These are phyloP conservation scores for Trichoderma erinaceum DNA, from an alignment of 495 filamentous ascomycete species.

Conservation along the genomic window DNA sequence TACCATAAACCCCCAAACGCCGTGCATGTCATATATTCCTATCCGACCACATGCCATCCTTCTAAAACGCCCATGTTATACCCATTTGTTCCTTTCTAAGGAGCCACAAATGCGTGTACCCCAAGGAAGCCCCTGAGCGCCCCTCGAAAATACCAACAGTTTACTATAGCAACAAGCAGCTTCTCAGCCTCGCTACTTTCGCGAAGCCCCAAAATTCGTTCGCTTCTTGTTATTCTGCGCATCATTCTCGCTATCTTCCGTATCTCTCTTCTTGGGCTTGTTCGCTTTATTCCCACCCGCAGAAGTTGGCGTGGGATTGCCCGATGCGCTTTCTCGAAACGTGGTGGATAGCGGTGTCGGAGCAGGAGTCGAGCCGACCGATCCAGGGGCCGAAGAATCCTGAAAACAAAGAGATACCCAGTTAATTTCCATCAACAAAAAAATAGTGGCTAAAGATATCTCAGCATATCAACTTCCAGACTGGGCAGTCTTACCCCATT, in stretches of 20 bases:
- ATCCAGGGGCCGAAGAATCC: constrained; percentile 36
- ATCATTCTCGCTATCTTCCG: constrained; percentile 50
- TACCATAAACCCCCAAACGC: neutral
- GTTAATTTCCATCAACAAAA: constrained; percentile 20
- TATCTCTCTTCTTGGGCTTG: constrained; percentile 38
- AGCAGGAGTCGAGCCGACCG: constrained; percentile 34
- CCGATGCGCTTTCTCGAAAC: constrained; percentile 37
- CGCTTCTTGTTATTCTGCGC: constrained; percentile 44
- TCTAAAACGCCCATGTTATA: neutral
- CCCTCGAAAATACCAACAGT: neutral
- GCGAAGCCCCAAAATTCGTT: constrained; percentile 44
- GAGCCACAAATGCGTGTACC: too few relatives aligned
- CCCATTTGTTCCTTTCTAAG: neutral
- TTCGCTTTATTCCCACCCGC: constrained; percentile 32
- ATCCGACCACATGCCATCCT: neutral
- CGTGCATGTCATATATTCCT: neutral
- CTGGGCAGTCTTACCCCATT: constrained; percentile 21
- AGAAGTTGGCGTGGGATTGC: constrained; percentile 41
- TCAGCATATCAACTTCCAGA: neutral
- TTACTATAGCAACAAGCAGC: neutral
- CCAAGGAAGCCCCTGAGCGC: too few relatives aligned
- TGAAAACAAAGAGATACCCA: constrained; percentile 20
- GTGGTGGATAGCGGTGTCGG: constrained; percentile 45
- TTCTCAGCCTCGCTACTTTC: constrained; percentile 31
- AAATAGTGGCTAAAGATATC: constrained; percentile 13